A percentile compares a stretch with the other conserved stretches of the same genome.
phyloP scores from a whole-genome alignment of 2,329 filamentous ascomycete genomes.

The Cladosporium austrohemisphaericum region DNA sequence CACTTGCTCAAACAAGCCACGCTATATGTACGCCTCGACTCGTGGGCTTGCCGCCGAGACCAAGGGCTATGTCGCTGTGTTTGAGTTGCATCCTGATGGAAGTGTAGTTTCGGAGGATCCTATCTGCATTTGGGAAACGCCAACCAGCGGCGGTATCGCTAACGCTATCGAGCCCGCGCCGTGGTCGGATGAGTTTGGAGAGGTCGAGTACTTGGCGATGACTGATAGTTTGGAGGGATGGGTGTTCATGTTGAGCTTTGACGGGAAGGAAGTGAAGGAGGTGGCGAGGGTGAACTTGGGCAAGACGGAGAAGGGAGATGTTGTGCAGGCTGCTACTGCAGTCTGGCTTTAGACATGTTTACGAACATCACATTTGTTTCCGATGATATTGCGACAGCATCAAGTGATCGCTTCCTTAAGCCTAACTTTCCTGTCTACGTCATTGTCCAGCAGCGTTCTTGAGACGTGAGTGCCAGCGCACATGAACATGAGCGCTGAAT shows the following conservation, averaged over 20 bases:
- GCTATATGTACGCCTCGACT: conserved; percentile 34
- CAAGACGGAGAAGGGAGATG: conserved; percentile 29
- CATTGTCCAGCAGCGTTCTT: too few species aligned
- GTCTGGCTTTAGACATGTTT: conserved; percentile 31
- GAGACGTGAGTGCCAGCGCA: too few species aligned
- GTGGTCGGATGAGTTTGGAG: conserved; percentile 19
- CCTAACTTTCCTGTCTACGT: too few species aligned
- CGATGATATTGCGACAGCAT: too few species aligned
- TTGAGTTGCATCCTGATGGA: conserved; percentile 25
- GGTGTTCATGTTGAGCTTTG: conserved; percentile 33
- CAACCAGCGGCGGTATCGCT: conserved; percentile 34
- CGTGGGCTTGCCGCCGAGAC: conserved; percentile 31
- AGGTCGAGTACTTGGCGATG: conserved; percentile 32
- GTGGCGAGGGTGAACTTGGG: conserved; percentile 29
- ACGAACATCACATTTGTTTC: too few species aligned
- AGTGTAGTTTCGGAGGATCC: conserved; percentile 25
- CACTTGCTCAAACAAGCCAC: conserved; percentile 27
- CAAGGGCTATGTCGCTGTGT: conserved; percentile 33
- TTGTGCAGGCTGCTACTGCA: conserved; percentile 32
- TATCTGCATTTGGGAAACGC: conserved; percentile 33
- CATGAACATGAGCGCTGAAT: too few species aligned
- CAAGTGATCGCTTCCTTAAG: too few species aligned
- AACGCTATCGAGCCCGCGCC: conserved; percentile 36
- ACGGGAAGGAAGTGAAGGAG: conserved; percentile 30
- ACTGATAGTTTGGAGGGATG: conserved; percentile 34